Evolutionary conservation across 1,284 basidiomycete species (phyloP), one percentile per base, ranked within the genome.

Genomic region (Ganoderma leucocontextum): DNA sequence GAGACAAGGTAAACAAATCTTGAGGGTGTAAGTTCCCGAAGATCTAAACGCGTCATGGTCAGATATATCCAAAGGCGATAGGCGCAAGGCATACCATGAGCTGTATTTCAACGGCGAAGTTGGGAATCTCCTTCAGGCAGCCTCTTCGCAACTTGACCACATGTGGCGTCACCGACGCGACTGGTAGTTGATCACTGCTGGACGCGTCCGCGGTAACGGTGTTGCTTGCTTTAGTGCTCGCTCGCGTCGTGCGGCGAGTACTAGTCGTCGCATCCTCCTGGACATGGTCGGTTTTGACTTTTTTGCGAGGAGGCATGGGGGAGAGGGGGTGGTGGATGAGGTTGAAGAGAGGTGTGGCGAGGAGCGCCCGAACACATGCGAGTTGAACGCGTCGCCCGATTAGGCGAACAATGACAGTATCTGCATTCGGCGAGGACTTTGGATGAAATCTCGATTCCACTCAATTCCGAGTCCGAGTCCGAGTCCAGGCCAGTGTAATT

Each of bases 21-120:
- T 35, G 42, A 13, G 59, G 66, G 44, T 68, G 57, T 4, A 68
- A 57, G 22, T 68, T 47, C n/a, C 49, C 41, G 29, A 68, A 68
- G 19, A 68, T 52, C 66, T 68, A n/a, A 8, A 7, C 12, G 4
- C 12, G 29, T 8, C 2, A 8, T 47, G 35, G 7, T 44, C 7
- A 44, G 42, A 47, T 12, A 5, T 19, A 10, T 47, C 8, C 1
- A 33, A 49, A 62, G 2, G 15, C 17, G 22, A 49, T 8, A 17
- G 63, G 12, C 25, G 19, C 2, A 9, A 52, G 0, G 4, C 36
- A n/a, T 33, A 62, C 64, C 60, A 62, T 49, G 19, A 66, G 64
- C 29, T 66, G 64, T 6, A 66, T 39, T 41, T 66, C 64, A 7
- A 66, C 19, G 9, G 64, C 49, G 10, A 66, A 57, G 36, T 62